Evolutionary conservation across 2,329 filamentous ascomycete species (phyloP), one percentile per base, ranked within the genome.

Genomic region (Diaporthe sp.): DNA sequence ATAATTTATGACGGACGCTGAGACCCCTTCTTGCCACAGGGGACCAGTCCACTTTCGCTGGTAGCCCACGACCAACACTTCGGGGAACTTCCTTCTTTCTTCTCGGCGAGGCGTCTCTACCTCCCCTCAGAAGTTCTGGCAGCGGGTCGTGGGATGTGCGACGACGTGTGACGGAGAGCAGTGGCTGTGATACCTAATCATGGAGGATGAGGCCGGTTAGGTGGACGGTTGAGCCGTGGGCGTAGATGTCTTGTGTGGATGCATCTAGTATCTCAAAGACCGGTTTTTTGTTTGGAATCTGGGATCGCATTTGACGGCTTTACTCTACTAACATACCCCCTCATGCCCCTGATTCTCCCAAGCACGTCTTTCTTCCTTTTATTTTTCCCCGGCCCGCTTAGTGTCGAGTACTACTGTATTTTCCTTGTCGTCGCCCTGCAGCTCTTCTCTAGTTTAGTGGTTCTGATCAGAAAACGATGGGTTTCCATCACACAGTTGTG

Each of bases 281-380:
- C 67, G 71, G 53, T 75, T 76, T 76, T 74, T 74, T 74, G 62
- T 72, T 73, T 62, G 72, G 74, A 72, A 76, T 76, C 72, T 74
- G 76, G 76, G 74, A 76, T 76, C 76, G 71, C 76, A 77, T 77
- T 68, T 76, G 71, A 74, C 74, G 71, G 71, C 76, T 77, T 73
- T 73, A 65, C 46, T 73, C 76, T 74, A 76, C 65, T 77, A 75
- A 72, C 76, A 77, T 77, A 77, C 76, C 76, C 76, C 72, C 67
- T 75, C 69, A 73, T 71, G 72, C 72, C 62, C 72, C 72, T 70
- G 72, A 44, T 70, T 75, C 71, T 77, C 74, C 73, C 53, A 76
- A 68, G 71, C 74, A 77, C 74, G 74, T 77, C 74, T 74, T 74
- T 71, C 72, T 71, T 72, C 70, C 67, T 72, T 76, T 74, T 69